These are phyloP conservation scores for Spiraea crenata DNA, from an alignment of 331 rosid genomes.

Conservation along the genomic window DNA sequence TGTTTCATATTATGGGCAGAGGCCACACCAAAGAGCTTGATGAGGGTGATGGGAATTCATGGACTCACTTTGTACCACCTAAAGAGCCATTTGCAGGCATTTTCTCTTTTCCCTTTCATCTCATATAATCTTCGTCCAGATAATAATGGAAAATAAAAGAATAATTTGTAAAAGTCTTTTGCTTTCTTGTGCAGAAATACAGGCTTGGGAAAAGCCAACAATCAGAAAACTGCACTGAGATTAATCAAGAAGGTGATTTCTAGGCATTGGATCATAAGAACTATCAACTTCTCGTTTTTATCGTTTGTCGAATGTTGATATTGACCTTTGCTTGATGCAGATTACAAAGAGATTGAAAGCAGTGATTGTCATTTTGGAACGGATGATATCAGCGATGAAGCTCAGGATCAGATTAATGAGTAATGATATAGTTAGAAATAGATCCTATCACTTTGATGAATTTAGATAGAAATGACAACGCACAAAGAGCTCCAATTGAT, in stretches of 20 bases:
- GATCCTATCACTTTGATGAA: slow-evolving; percentile 22
- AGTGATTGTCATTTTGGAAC: slow-evolving; percentile 45
- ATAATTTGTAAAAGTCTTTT: slow-evolving; percentile 14
- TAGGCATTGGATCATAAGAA: not conserved
- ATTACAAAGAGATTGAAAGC: slow-evolving; percentile 48
- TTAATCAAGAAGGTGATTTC: slow-evolving; percentile 57
- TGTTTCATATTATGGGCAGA: slow-evolving; percentile 51
- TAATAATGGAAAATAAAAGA: not conserved
- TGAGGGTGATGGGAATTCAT: slow-evolving; percentile 84
- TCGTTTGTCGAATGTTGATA: slow-evolving; percentile 3
- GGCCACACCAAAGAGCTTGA: slow-evolving; percentile 94
- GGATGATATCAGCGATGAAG: slow-evolving; percentile 53
- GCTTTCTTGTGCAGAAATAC: slow-evolving; percentile 59
- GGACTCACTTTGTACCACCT: slow-evolving; percentile 93
- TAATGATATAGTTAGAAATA: slow-evolving; percentile 50
- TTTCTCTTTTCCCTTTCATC: slow-evolving; percentile 28
- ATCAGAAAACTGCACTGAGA: slow-evolving; percentile 50
- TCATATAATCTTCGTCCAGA: slow-evolving; percentile 1
- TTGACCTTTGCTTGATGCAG: slow-evolving; percentile 33
- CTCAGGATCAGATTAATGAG: slow-evolving; percentile 54
- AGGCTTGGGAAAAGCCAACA: slow-evolving; percentile 81
- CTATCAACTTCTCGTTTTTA: not conserved
- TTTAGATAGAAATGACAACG: slow-evolving; percentile 16
- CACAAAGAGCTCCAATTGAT: slow-evolving; percentile 31
- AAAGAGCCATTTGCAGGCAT: slow-evolving; percentile 98